Percentiles rank a stretch among this genome's conserved stretches.
These are phyloP conservation scores for Phalaenopsis hybrid DNA, from an alignment of 116 monocot genomes.

Conservation along the genomic window DNA sequence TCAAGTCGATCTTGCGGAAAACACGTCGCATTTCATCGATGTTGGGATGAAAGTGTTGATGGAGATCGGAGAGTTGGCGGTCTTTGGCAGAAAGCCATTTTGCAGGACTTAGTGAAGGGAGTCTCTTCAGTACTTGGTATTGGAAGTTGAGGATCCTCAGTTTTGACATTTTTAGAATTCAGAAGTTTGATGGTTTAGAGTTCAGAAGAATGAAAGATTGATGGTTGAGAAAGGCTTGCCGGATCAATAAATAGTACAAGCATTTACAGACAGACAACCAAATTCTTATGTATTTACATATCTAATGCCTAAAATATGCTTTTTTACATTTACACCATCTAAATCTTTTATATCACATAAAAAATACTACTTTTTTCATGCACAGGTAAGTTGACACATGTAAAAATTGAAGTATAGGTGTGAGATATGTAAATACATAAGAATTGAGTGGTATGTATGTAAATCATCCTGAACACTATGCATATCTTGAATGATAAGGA, in stretches of 20 bases:
- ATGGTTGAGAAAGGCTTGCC: background rate
- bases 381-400: no score
- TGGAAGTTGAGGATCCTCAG: conserved; percentile 38
- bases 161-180: conserved; percentile 27
- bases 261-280: no score
- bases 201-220: background rate
- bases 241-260: background rate
- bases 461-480: background rate
- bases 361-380: no score
- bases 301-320: no score
- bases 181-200: background rate
- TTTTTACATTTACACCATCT: no score
- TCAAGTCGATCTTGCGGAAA: conserved; percentile 45
- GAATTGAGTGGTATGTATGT: no score
- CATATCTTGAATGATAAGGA: background rate
- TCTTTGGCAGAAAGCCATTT: conserved; percentile 25
- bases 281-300: no score
- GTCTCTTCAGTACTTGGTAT: conserved; percentile 27
- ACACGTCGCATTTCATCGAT: conserved; percentile 52
- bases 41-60: conserved; percentile 31
- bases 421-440: no score
- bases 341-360: no score
- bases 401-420: no score
- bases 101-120: conserved; percentile 3
- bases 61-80: conserved; percentile 39